These are phyloP conservation scores for Syncephalis plumigaleata DNA, from an alignment of 371 early-diverging fungal genomes.

Conservation along the genomic window DNA sequence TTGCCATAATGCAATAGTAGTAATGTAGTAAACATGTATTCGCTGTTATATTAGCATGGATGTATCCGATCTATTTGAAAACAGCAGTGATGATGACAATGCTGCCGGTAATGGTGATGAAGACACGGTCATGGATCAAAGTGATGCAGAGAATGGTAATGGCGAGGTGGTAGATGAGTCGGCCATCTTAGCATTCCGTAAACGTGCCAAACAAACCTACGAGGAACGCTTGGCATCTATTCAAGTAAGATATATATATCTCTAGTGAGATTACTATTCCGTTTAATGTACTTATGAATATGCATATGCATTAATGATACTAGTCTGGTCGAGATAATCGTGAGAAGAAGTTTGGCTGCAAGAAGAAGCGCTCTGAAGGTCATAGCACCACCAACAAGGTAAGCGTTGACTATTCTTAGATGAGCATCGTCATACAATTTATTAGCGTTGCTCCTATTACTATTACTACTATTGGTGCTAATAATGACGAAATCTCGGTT, in stretches of 20 bases:
- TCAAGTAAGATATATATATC: constrained; percentile 10
- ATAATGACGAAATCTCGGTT: background rate
- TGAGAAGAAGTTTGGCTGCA: constrained; percentile 79
- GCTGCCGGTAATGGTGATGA: background rate
- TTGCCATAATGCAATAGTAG: too few relatives aligned
- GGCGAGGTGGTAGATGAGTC: constrained; percentile 43
- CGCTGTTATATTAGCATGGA: background rate
- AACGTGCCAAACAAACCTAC: constrained; percentile 80
- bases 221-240: constrained; percentile 79
- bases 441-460: too few relatives aligned
- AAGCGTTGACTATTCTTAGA: too few relatives aligned
- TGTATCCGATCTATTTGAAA: background rate
- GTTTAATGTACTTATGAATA: background rate
- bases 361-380: constrained; percentile 49
- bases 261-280: too few relatives aligned
- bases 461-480: background rate
- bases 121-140: too few relatives aligned
- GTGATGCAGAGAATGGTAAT: too few relatives aligned
- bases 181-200: constrained; percentile 63
- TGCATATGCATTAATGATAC: constrained; percentile 3
- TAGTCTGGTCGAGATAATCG: constrained; percentile 74
- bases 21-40: too few relatives aligned
- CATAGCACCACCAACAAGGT: constrained; percentile 64
- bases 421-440: too few relatives aligned
- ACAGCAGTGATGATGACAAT: background rate